phyloP scores from a whole-genome alignment of 2,329 filamentous ascomycete genomes.

The Chaetomiaceae sp. region DNA sequence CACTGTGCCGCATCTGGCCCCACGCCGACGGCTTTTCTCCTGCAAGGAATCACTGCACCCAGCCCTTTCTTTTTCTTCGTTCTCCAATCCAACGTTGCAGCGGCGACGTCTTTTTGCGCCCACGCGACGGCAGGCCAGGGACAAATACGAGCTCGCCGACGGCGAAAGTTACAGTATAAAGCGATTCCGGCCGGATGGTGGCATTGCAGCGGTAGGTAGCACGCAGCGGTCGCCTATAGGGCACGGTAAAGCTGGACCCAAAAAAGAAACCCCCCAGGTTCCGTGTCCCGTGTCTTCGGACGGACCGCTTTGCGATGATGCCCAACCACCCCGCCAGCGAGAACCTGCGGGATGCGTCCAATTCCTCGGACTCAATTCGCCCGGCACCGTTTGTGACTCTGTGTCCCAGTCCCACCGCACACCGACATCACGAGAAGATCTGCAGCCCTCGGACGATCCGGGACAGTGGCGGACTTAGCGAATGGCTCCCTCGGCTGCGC shows the following conservation, averaged over 20 bases:
- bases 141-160: conserved; percentile 7
- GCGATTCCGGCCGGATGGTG: not conserved
- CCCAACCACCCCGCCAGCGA: not conserved
- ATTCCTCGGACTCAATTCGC: conserved; percentile 6
- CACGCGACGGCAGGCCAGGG: not conserved
- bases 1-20: not conserved
- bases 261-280: not conserved
- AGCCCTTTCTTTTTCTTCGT: not conserved
- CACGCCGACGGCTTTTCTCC: not conserved
- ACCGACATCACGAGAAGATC: conserved; percentile 8
- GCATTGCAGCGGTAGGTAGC: conserved; percentile 4
- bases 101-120: not conserved
- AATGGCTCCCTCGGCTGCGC: not conserved
- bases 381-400: not conserved
- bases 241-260: not conserved
- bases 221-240: conserved; percentile 3
- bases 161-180: not conserved
- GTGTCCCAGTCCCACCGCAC: conserved; percentile 1
- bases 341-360: too few relatives aligned
- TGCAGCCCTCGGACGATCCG: not conserved
- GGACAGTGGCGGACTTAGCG: not conserved
- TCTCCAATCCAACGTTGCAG: conserved; percentile 2
- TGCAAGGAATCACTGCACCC: not conserved
- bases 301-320: too few relatives aligned
- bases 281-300: not conserved